These are phyloP conservation scores for Leccinum subgranulosum DNA, from an alignment of 768 basidiomycete genomes.

Conservation along the genomic window DNA sequence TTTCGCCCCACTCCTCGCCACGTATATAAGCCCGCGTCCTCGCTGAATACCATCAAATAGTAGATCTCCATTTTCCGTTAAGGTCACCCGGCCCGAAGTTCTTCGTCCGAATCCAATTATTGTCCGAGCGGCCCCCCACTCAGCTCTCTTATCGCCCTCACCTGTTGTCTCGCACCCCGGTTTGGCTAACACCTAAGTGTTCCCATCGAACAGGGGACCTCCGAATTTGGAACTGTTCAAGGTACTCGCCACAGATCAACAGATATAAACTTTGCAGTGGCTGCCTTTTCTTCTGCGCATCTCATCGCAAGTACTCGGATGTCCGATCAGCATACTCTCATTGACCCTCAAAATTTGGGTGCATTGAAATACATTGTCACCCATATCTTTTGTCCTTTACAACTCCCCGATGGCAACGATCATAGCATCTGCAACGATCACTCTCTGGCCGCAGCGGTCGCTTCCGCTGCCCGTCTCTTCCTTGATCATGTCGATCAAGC, in stretches of 20 bases:
- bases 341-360: background rate
- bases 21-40: too few species aligned
- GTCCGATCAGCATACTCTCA: background rate
- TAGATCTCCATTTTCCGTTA: too few species aligned
- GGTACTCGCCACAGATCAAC: background rate
- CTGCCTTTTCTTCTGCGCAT: background rate
- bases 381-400: constrained; percentile 41
- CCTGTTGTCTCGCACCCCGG: too few species aligned
- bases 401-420: constrained; percentile 34
- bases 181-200: too few species aligned
- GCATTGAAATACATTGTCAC: constrained; percentile 29
- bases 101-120: too few species aligned
- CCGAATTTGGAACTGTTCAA: background rate
- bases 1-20: too few species aligned
- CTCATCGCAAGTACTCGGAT: background rate
- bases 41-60: too few species aligned
- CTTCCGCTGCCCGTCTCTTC: constrained; percentile 18
- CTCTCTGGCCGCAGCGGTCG: constrained; percentile 22
- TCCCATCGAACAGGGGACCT: too few species aligned
- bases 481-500: background rate
- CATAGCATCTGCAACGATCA: constrained; percentile 18
- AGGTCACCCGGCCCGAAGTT: too few species aligned
- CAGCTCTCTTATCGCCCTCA: too few species aligned
- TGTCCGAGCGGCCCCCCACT: too few species aligned
- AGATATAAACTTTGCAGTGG: background rate